A percentile compares a stretch with the other conserved stretches of the same genome.
Evolutionary conservation across 768 basidiomycete species (phyloP).

Genomic region (Xerocomus brunneocitrinus): DNA sequence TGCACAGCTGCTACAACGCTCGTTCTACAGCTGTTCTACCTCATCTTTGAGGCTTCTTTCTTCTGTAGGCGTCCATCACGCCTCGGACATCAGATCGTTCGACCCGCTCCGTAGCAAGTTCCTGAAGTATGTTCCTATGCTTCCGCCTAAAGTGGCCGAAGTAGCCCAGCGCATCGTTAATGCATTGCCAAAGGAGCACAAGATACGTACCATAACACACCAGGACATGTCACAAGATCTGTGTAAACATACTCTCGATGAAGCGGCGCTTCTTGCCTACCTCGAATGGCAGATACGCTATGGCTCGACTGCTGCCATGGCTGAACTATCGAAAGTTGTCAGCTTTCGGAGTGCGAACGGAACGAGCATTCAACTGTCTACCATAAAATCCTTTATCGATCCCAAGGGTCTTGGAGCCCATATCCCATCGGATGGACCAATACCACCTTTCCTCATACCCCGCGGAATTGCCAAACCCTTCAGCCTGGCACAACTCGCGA

Average conservation of each 20-base stretch:
- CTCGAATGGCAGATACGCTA: slow-evolving; percentile 5
- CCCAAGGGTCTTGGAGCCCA: slow-evolving; percentile 44
- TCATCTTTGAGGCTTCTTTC: slow-evolving; percentile 70
- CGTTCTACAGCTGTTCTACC: slow-evolving; percentile 67
- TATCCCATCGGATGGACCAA: slow-evolving; percentile 71
- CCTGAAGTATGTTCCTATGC: slow-evolving; percentile 68
- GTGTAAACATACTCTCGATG: background rate
- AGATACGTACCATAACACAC: background rate
- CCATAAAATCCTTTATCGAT: slow-evolving; percentile 67
- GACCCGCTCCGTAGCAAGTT: slow-evolving; percentile 64
- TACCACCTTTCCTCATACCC: slow-evolving; percentile 73
- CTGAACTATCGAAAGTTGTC: background rate
- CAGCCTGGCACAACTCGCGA: slow-evolving; percentile 26
- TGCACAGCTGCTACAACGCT: slow-evolving; percentile 59
- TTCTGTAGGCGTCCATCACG: slow-evolving; percentile 61
- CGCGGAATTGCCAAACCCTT: background rate
- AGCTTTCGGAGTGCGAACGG: slow-evolving; percentile 27
- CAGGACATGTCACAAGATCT: slow-evolving; percentile 2
- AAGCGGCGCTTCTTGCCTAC: slow-evolving; percentile 5
- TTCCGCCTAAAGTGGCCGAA: slow-evolving; percentile 29
- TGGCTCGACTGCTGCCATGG: background rate
- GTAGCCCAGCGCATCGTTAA: slow-evolving; percentile 38
- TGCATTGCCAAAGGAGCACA: background rate
- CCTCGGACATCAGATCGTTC: slow-evolving; percentile 63
- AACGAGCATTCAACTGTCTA: slow-evolving; percentile 57